phyloP scores from a whole-genome alignment of 352 stramenopile genomes.

The Phytophthora macrochlamydospora region DNA sequence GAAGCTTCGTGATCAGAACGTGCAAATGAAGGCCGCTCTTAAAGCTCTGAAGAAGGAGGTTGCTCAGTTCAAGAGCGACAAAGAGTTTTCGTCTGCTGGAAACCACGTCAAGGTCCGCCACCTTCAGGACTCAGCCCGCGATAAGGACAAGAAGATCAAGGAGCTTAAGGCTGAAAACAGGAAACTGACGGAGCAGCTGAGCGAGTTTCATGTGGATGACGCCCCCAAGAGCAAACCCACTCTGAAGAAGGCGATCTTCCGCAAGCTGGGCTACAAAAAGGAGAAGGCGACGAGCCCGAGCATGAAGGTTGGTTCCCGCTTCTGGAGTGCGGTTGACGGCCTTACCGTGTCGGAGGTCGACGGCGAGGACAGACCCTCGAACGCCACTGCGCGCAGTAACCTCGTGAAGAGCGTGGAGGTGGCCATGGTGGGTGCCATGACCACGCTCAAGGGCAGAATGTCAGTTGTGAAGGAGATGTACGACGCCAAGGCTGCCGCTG shows the following conservation, averaged over 20 bases:
- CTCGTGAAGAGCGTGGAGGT: constrained; percentile 81
- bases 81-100: constrained; percentile 73
- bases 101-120: constrained; percentile 81
- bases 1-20: constrained; percentile 79
- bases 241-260: constrained; percentile 81
- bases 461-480: constrained; percentile 81
- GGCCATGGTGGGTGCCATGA: constrained; percentile 74
- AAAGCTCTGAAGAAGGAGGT: constrained; percentile 72
- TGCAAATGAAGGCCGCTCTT: constrained; percentile 71
- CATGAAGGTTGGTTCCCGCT: constrained; percentile 8
- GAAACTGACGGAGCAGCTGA: constrained; percentile 76
- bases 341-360: constrained; percentile 55
- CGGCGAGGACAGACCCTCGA: constrained; percentile 50
- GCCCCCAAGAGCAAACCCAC: constrained; percentile 53
- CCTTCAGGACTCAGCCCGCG: constrained; percentile 68
- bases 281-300: constrained; percentile 60
- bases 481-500: constrained; percentile 42
- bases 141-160: constrained; percentile 79
- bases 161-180: constrained; percentile 74
- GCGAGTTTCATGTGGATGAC: constrained; percentile 46
- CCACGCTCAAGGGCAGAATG: constrained; percentile 82
- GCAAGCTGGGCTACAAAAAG: constrained; percentile 86
- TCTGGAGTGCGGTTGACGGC: constrained; percentile 64
- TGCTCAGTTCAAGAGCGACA: constrained; percentile 78
- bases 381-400: constrained; percentile 68